Conservation (phyloP, 192 early-diverging fungal species). For the Gonapodya prolifera region DNA sequence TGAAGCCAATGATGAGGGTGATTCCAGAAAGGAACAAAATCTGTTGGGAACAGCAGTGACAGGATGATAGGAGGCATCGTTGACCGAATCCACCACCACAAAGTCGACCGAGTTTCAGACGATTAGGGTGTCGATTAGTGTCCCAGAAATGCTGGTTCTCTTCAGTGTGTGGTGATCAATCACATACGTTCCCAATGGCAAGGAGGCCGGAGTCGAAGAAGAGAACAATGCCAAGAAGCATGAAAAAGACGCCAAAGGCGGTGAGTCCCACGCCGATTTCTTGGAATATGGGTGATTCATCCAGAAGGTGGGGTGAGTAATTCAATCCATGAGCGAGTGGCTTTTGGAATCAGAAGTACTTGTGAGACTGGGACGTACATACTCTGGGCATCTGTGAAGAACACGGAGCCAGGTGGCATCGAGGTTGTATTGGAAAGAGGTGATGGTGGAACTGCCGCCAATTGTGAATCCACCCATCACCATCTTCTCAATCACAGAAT, state of each 20-base stretch:
- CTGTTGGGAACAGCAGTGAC: constrained; percentile 19
- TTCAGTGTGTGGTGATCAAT: background rate
- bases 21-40: constrained; percentile 83
- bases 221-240: constrained; percentile 83
- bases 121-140: too few relatives aligned
- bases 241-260: constrained; percentile 83
- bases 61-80: background rate
- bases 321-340: too few relatives aligned
- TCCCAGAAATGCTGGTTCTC: background rate
- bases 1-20: constrained; percentile 74
- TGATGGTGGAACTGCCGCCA: too few relatives aligned
- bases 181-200: constrained; percentile 87
- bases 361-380: background rate
- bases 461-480: too few relatives aligned
- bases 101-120: background rate
- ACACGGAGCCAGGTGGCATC: background rate
- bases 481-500: too few relatives aligned
- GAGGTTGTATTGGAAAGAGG: too few relatives aligned
- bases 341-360: too few relatives aligned
- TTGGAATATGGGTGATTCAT: constrained; percentile 3
- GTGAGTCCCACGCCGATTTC: constrained; percentile 92
- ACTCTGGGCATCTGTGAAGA: background rate
- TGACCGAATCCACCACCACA: background rate
- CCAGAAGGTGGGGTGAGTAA: too few relatives aligned
- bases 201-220: constrained; percentile 91